phyloP scores from a whole-genome alignment of 2,329 filamentous ascomycete genomes.

The Aaosphaeria arxii region DNA sequence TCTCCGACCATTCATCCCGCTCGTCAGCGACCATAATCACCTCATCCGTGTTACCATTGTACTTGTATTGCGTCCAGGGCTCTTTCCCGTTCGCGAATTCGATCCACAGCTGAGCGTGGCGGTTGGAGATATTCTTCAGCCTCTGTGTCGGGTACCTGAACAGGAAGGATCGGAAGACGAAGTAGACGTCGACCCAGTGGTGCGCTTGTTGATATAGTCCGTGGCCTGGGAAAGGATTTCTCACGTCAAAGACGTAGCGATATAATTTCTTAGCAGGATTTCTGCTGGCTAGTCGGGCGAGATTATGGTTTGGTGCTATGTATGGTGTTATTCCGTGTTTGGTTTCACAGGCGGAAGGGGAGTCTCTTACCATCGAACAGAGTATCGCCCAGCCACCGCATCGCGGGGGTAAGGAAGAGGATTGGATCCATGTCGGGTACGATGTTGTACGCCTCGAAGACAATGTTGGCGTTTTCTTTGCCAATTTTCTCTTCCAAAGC shows the following conservation, averaged over 20 bases:
- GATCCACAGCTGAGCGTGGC: constrained; percentile 19
- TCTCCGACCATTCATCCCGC: constrained; percentile 17
- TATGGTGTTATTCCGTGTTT: not conserved
- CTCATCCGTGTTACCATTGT: constrained; percentile 6
- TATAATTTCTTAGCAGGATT: constrained; percentile 15
- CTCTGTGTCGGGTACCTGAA: constrained; percentile 13
- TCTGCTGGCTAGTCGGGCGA: constrained; percentile 8
- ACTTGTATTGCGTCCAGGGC: constrained; percentile 17
- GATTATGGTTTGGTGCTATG: constrained; percentile 14
- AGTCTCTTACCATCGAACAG: constrained; percentile 39
- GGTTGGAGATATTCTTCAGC: constrained; percentile 15
- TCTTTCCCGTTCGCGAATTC: constrained; percentile 15
- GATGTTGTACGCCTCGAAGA: constrained; percentile 39
- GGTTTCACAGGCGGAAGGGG: too few relatives aligned
- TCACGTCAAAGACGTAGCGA: constrained; percentile 24
- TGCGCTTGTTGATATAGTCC: constrained; percentile 18
- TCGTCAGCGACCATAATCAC: constrained; percentile 20
- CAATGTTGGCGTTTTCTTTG: constrained; percentile 2
- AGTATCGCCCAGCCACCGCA: constrained; percentile 44
- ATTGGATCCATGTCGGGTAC: constrained; percentile 30
- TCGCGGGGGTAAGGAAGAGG: constrained; percentile 32
- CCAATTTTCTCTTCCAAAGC: constrained; percentile 16
- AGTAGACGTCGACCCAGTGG: constrained; percentile 29
- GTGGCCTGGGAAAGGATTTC: constrained; percentile 21
- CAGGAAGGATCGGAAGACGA: constrained; percentile 19